Base-by-base conservation (phyloP, 1,139 yeast genomes). In the Taphrina deformans region DNA sequence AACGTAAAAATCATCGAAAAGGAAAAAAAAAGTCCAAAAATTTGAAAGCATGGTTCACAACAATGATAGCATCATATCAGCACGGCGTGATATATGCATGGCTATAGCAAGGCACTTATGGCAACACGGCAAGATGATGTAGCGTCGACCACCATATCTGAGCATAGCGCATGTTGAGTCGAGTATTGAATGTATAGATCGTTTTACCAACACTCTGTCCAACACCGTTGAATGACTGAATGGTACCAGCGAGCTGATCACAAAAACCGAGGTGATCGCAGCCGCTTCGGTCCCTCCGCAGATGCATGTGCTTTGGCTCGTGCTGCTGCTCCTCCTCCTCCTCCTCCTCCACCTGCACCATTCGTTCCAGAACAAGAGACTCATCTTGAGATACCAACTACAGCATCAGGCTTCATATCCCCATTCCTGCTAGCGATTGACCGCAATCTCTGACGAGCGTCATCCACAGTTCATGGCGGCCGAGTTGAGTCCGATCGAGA, bases 401-500 rank as follows among this genome's bases (percentile, higher is more conserved):
- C n/a, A n/a, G n/a, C n/a, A n/a, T n/a, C n/a, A n/a, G n/a, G n/a
- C n/a, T n/a, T n/a, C n/a, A n/a, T n/a, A n/a, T n/a, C n/a, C n/a
- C n/a, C n/a, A n/a, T n/a, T n/a, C n/a, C n/a, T n/a, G n/a, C n/a
- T n/a, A n/a, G n/a, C n/a, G n/a, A n/a, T n/a, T n/a, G n/a, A n/a
- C n/a, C n/a, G n/a, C n/a, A n/a, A n/a, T n/a, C n/a, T n/a, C n/a
- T n/a, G n/a, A n/a, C n/a, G n/a, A n/a, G n/a, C n/a, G n/a, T n/a
- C n/a, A n/a, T n/a, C n/a, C n/a, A n/a, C n/a, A n/a, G n/a, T n/a
- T n/a, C n/a, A 38, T 38, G 41, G 16, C 41, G 41, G 10, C 55
- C 14, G 46, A 23, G 10, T 56, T 40, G 44, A 45, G 64, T 35
- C 60, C 67, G 21, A 62, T 62, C 29, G 65, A 62, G 44, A 24